Evolutionary conservation across 2,329 filamentous ascomycete genomes (phyloP), one percentile per base, ranked within the genome.

Genomic region (Cytospora chrysosperma): DNA sequence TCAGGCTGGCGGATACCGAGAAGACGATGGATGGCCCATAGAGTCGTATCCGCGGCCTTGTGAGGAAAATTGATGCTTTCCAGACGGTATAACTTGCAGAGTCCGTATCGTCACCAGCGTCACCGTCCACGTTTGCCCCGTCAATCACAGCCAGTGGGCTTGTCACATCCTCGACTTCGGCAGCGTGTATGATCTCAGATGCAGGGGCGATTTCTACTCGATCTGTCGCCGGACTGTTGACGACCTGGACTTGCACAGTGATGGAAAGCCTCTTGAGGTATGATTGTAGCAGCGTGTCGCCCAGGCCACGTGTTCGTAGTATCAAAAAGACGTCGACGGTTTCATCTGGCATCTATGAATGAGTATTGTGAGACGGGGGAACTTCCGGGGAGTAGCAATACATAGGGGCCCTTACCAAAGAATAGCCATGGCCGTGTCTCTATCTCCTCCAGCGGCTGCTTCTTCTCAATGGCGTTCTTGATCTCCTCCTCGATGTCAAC

Each of bases 11-110:
- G 1, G 81, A 81, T 17, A 84, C 86, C 1, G 82, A 62, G 72
- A 93, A 90, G 56, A 90, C 83, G 32, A 90, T 79, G 0, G 84
- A 85, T 1, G 90, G 88, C 55, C 82, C 81, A 61, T 89, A 87
- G 5, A 91, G 81, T 63, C 89, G 84, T 56, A 88, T 84, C 64
- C 89, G 79, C 8, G 87, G 86, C 30, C 87, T 79, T 30, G 75
- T 73, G 15, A 89, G 78, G 69, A 85, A 84, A 54, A 88, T 81
- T 24, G 83, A 74, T 43, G 86, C 72, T 68, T 85, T 88, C 87
- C 87, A 89, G 17, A 85, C 75, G 43, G 82, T 81, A 66, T 86
- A 82, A 43, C 82, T 68, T 71, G 2, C 69, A 65, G n/a, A 54
- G 59, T 13, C 15, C 12, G 58, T 60, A n/a, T 69, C 67, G 15